Evolutionary conservation across 331 rosid genomes (phyloP).

Genomic region (Cydonia oblonga): DNA sequence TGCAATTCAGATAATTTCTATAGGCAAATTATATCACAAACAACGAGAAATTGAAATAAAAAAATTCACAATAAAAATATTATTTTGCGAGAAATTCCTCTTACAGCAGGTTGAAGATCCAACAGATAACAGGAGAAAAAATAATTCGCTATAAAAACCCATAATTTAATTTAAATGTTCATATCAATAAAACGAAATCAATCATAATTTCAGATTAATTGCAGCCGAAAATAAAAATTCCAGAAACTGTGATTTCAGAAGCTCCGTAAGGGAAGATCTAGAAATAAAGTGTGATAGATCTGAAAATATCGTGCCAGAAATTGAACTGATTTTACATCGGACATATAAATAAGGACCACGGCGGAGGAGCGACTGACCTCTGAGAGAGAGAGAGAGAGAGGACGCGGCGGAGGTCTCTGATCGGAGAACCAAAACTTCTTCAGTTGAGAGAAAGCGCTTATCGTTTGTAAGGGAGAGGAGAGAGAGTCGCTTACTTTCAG

Average conservation of each 20-base stretch:
- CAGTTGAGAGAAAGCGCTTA: background rate
- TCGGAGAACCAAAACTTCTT: background rate
- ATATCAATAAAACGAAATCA: background rate
- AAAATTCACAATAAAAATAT: background rate
- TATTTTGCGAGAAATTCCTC: too few species aligned
- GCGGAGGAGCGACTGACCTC: background rate
- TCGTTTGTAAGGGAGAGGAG: background rate
- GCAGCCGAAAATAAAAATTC: background rate
- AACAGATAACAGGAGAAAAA: too few species aligned
- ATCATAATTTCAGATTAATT: background rate
- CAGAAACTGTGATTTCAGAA: background rate
- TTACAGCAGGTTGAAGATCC: too few species aligned
- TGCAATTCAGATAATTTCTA: background rate
- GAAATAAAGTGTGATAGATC: slow-evolving; percentile 2
- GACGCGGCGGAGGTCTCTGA: background rate
- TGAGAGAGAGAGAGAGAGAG: background rate
- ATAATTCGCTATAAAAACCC: background rate
- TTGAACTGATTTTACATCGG: background rate
- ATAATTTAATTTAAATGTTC: background rate
- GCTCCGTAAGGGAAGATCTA: background rate
- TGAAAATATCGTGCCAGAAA: background rate
- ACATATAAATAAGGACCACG: background rate
- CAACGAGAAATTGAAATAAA: background rate
- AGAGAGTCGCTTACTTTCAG: background rate
- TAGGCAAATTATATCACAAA: background rate